These are phyloP conservation scores for Orbilia brochopaga DNA, from an alignment of 2,329 filamentous ascomycete genomes.

Conservation along the genomic window DNA sequence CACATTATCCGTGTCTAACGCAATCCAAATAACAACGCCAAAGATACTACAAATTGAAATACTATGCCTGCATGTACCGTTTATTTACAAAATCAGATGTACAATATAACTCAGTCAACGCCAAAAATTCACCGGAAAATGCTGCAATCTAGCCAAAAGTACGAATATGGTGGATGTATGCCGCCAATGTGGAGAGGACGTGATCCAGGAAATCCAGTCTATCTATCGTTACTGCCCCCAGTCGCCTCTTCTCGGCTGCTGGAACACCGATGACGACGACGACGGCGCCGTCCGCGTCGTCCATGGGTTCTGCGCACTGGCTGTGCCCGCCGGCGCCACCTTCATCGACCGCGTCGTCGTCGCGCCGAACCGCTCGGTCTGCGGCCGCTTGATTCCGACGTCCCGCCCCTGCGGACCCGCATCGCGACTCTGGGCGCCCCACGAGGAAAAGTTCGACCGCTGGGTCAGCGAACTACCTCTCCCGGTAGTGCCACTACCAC, in stretches of 20 bases:
- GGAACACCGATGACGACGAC: conserved; percentile 16
- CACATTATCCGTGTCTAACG: too few species aligned
- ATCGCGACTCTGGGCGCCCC: conserved; percentile 8
- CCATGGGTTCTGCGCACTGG: conserved; percentile 24
- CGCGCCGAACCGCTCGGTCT: conserved; percentile 34
- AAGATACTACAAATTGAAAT: too few species aligned
- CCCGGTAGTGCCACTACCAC: not conserved
- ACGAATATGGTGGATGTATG: not conserved
- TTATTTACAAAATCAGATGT: too few species aligned
- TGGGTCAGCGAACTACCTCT: conserved; percentile 12
- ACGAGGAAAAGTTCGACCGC: conserved; percentile 31
- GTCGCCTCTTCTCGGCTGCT: conserved; percentile 6
- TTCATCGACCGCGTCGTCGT: conserved; percentile 48
- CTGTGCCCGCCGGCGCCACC: conserved; percentile 24
- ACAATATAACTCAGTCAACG: too few species aligned
- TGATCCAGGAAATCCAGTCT: not conserved
- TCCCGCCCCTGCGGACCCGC: conserved; percentile 11
- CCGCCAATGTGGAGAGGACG: not conserved
- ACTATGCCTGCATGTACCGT: too few species aligned
- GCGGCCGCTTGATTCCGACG: conserved; percentile 30
- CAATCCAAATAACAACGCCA: too few species aligned
- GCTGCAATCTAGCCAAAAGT: not conserved
- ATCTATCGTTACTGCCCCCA: conserved; percentile 5
- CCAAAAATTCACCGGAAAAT: not conserved
- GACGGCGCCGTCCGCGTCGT: conserved; percentile 8